Percentiles rank a stretch among this genome's conserved stretches.
phyloP scores from a whole-genome alignment of 1,284 basidiomycete species.

The Tetrapyrgos nigripes region DNA sequence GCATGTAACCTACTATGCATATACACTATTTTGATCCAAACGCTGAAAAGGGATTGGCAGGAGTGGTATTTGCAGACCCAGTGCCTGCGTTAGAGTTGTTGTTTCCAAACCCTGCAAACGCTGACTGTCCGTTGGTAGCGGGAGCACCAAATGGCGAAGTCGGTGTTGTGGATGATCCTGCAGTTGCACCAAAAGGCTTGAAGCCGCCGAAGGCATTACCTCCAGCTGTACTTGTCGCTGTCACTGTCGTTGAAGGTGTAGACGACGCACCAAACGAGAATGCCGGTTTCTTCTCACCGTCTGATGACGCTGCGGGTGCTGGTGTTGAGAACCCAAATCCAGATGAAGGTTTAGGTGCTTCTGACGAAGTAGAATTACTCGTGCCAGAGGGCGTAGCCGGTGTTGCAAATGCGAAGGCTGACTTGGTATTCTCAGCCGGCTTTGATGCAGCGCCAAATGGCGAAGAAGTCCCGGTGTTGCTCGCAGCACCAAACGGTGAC shows the following conservation, averaged over 20 bases:
- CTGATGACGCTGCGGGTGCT: not conserved
- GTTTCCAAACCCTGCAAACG: not conserved
- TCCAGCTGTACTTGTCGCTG: not conserved
- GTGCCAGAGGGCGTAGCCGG: slow-evolving; percentile 1
- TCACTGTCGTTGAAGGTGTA: slow-evolving; percentile 12
- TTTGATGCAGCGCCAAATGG: slow-evolving; percentile 8
- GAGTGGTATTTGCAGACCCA: not conserved
- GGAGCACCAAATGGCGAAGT: slow-evolving; percentile 11
- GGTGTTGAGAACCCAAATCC: not conserved
- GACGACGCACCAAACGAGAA: slow-evolving; percentile 28
- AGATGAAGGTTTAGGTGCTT: slow-evolving; percentile 3
- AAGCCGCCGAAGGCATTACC: not conserved
- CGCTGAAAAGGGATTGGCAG: slow-evolving; percentile 4
- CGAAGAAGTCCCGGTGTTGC: not conserved
- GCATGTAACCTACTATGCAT: too few relatives aligned
- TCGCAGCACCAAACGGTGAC: not conserved
- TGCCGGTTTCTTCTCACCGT: slow-evolving; percentile 18
- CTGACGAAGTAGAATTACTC: slow-evolving; percentile 1
- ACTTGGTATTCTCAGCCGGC: slow-evolving; percentile 1
- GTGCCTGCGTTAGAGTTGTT: not conserved
- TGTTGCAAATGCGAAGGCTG: slow-evolving; percentile 3
- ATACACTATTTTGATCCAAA: slow-evolving; percentile 1
- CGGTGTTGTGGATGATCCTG: not conserved
- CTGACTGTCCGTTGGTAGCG: not conserved
- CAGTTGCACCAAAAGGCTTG: not conserved